Conservation (phyloP, 2,329 filamentous ascomycete genomes). For the Venturia nashicola region DNA sequence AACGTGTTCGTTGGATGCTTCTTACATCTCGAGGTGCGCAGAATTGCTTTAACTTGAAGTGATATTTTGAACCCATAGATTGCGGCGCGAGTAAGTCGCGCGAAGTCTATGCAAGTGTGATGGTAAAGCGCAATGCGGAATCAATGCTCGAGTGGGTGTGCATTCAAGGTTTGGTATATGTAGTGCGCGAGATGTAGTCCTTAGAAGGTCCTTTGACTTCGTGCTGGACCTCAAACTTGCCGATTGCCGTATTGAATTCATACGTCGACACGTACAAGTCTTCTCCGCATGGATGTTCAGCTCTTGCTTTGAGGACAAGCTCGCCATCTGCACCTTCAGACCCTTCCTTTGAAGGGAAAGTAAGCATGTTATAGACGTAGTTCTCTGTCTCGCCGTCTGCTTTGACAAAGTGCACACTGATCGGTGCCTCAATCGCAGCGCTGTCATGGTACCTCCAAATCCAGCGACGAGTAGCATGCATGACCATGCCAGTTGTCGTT, state of each 20-base stretch:
- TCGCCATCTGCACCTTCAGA: neutral
- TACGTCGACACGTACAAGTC: constrained; percentile 8
- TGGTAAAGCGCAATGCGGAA: neutral
- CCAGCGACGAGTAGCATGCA: constrained; percentile 1
- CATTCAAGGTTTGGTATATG: neutral
- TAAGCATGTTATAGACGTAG: constrained; percentile 7
- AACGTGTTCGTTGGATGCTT: neutral
- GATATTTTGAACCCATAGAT: neutral
- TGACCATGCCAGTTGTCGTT: neutral
- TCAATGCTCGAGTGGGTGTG: neutral
- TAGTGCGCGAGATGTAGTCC: constrained; percentile 20
- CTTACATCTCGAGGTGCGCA: no score
- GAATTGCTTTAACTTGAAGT: no score
- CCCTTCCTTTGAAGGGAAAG: neutral
- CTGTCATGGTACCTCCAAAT: constrained; percentile 7
- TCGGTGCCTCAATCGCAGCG: neutral
- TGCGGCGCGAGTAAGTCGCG: no score
- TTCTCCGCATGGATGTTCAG: constrained; percentile 7
- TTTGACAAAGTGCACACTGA: constrained; percentile 9
- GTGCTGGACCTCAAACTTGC: constrained; percentile 25
- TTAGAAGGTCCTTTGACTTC: constrained; percentile 28
- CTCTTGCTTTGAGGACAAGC: neutral
- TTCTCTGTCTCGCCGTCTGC: constrained; percentile 5
- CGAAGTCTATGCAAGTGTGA: neutral
- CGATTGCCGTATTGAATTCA: constrained; percentile 8